Percentiles rank a stretch among this genome's conserved stretches.
Evolutionary conservation across 352 stramenopile genomes (phyloP).

Genomic region (Albugo laibachii): DNA sequence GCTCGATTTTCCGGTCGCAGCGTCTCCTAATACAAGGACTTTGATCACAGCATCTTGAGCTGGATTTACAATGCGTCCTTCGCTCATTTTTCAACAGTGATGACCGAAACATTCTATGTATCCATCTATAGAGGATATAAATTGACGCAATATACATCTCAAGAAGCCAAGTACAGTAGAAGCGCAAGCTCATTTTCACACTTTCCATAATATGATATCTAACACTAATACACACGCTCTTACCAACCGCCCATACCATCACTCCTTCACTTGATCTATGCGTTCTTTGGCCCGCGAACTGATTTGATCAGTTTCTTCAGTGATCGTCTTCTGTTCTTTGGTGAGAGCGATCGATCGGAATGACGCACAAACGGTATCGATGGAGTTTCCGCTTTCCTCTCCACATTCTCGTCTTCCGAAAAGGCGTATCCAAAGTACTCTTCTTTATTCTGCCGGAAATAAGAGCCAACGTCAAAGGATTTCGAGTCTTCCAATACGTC

Average conservation of each 20-base stretch:
- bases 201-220: no score
- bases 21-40: conserved; percentile 79
- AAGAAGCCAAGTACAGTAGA: no score
- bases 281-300: conserved; percentile 47
- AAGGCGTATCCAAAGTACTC: conserved; percentile 65
- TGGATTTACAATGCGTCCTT: conserved; percentile 16
- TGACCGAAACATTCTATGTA: no score
- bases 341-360: neutral
- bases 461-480: no score
- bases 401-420: conserved; percentile 52
- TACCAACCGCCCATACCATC: no score
- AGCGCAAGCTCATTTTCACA: no score
- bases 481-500: no score
- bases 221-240: no score
- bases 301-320: conserved; percentile 69
- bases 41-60: conserved; percentile 83
- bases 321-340: neutral
- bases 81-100: no score
- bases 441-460: neutral
- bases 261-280: no score
- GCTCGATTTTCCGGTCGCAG: conserved; percentile 82
- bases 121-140: no score
- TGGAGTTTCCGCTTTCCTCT: conserved; percentile 38
- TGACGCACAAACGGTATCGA: neutral
- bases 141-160: no score